These are phyloP conservation scores for Meyerozyma athensensis DNA, from an alignment of 1,139 yeast genomes.

Conservation along the genomic window DNA sequence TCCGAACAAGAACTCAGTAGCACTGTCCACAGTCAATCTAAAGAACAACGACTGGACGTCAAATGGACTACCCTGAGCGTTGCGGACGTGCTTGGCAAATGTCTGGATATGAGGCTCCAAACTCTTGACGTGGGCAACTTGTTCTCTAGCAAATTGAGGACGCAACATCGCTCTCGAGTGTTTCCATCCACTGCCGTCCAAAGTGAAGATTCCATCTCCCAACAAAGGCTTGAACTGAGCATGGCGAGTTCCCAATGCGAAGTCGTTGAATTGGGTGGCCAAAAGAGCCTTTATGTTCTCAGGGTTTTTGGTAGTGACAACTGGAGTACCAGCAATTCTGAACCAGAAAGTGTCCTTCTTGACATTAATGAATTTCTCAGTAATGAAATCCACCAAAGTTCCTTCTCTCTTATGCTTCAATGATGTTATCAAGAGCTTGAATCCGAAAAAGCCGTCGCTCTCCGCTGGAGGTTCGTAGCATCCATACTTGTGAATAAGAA, in stretches of 20 bases:
- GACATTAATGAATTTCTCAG: conserved; percentile 12
- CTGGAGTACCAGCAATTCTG: conserved; percentile 17
- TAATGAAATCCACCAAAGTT: conserved; percentile 17
- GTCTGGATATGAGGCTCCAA: conserved; percentile 45
- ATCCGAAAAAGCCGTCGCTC: conserved; percentile 22
- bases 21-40: conserved; percentile 50
- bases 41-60: conserved; percentile 49
- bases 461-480: conserved; percentile 9
- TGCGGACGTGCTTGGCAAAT: conserved; percentile 29
- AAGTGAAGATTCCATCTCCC: conserved; percentile 57
- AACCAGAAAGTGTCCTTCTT: conserved; percentile 17
- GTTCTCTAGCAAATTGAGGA: conserved; percentile 56
- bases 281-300: conserved; percentile 37
- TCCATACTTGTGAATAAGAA: not conserved
- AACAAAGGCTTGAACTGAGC: conserved; percentile 37
- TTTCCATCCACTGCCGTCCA: conserved; percentile 54
- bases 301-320: conserved; percentile 30
- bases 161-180: conserved; percentile 54
- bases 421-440: conserved; percentile 14
- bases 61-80: conserved; percentile 20
- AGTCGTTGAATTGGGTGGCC: conserved; percentile 47
- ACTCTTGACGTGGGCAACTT: conserved; percentile 44
- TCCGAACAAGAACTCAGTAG: conserved; percentile 58
- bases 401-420: conserved; percentile 21
- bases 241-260: conserved; percentile 47